Percentiles rank a stretch among this genome's conserved stretches.
Conservation (phyloP, 176 grass and related monocot genomes). For the Hordeum marinum region DNA sequence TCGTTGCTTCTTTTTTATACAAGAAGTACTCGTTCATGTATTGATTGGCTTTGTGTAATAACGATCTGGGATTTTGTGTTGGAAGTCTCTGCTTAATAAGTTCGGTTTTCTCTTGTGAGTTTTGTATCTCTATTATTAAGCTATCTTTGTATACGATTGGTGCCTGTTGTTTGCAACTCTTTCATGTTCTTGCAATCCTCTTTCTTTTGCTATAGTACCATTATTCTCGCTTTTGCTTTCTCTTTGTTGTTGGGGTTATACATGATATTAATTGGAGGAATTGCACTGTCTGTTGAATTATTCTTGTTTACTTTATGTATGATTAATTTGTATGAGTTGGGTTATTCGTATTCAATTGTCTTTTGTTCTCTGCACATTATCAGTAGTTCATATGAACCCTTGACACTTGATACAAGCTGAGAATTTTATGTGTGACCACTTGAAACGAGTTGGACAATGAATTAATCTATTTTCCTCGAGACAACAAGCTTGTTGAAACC, state of each 20-base stretch:
- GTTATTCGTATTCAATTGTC: not conserved
- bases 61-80: conserved; percentile 13
- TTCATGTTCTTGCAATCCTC: not conserved
- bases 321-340: not conserved
- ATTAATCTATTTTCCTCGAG: too few relatives aligned
- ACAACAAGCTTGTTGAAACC: too few relatives aligned
- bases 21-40: conserved; percentile 16
- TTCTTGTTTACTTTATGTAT: not conserved
- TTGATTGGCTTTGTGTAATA: conserved; percentile 37
- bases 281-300: not conserved
- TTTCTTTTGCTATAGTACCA: not conserved
- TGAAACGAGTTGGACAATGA: too few relatives aligned
- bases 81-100: not conserved
- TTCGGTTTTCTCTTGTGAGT: conserved; percentile 1
- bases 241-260: not conserved
- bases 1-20: conserved; percentile 40
- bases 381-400: too few relatives aligned
- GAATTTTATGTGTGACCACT: too few relatives aligned
- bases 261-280: not conserved
- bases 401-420: too few relatives aligned
- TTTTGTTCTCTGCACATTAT: too few relatives aligned
- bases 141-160: not conserved
- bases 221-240: not conserved
- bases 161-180: not conserved
- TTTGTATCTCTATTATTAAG: not conserved